Evolutionary conservation across 768 basidiomycete species (phyloP), one percentile per base, ranked within the genome.

Genomic region (Russula sp.): DNA sequence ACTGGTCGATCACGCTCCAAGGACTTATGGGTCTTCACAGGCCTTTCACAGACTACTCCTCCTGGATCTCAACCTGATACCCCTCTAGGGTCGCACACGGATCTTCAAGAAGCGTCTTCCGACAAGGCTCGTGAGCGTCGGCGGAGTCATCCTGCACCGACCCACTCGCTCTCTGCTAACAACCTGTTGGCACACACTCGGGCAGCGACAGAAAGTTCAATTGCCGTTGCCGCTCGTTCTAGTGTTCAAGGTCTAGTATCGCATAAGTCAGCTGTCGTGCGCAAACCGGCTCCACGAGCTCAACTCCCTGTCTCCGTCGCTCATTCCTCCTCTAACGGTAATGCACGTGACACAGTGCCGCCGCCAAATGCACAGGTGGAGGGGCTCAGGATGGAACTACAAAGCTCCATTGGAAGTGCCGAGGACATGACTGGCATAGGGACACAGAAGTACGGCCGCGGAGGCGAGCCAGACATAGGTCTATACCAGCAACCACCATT

Each of bases 21-120:
- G 71, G 89, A 91, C 71, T 71, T 91, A 2, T 91, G 89, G 89
- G 76, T 91, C 48, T 91, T 91, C 71, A 82, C 83, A 0, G 86
- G 86, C 22, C 80, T 84, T 56, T 31, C 68, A 62, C 75, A 75
- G 34, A 45, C 69, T 13, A 66, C 68, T 7, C 63, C 66, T 6
- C 70, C 69, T 18, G 77, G 79, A 11, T 78, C 78, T 3, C 72
- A 63, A 35, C 54, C 71, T 1, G 52, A 66, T 1, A 80, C 74
- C 50, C 76, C 73, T 35, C 72, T 70, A 13, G 72, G 68, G 18
- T 78, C 75, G 13, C 74, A 71, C 61, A 55, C 71, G 45, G 79
- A 79, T 61, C 67, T 75, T 55, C 75, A 53, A 20, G 16, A 31
- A 32, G 13, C 45, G 9, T 37, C 55, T 14, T 16, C 62, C n/a